phyloP scores from a whole-genome alignment of 208 protist species.

The Wallacemonas sp. region DNA sequence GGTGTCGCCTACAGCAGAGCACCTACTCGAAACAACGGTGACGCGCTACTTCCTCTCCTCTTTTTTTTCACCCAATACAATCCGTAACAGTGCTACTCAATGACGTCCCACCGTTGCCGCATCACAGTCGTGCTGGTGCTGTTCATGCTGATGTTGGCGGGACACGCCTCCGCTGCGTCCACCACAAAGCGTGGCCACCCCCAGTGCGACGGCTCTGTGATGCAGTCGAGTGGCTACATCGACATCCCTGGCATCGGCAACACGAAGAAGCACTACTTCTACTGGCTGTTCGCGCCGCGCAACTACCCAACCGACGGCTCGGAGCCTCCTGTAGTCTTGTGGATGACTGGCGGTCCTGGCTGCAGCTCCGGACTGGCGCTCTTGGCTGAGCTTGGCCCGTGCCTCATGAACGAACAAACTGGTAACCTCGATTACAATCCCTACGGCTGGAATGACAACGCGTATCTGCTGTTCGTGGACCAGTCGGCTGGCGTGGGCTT shows the following conservation, averaged over 20 bases:
- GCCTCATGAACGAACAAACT: slow-evolving; percentile 55
- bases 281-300: slow-evolving; percentile 86
- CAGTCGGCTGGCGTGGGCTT: slow-evolving; percentile 90
- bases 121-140: too few relatives aligned
- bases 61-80: too few relatives aligned
- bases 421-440: slow-evolving; percentile 56
- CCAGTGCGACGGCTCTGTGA: slow-evolving; percentile 40
- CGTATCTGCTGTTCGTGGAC: slow-evolving; percentile 91
- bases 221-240: slow-evolving; percentile 81
- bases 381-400: slow-evolving; percentile 82
- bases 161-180: background rate
- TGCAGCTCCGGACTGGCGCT: slow-evolving; percentile 75
- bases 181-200: slow-evolving; percentile 28
- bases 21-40: too few relatives aligned
- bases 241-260: slow-evolving; percentile 49
- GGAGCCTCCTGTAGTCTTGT: slow-evolving; percentile 72
- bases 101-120: too few relatives aligned
- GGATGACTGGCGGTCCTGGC: slow-evolving; percentile 92
- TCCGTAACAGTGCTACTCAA: too few relatives aligned
- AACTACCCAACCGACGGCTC: slow-evolving; percentile 34
- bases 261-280: slow-evolving; percentile 81
- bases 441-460: slow-evolving; percentile 82
- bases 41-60: too few relatives aligned
- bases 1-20: too few relatives aligned
- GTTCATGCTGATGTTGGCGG: slow-evolving; percentile 3